Evolutionary conservation across 139 green algal species (phyloP), one percentile per base, ranked within the genome.

Genomic region (Auxenochlorella protothecoides): DNA sequence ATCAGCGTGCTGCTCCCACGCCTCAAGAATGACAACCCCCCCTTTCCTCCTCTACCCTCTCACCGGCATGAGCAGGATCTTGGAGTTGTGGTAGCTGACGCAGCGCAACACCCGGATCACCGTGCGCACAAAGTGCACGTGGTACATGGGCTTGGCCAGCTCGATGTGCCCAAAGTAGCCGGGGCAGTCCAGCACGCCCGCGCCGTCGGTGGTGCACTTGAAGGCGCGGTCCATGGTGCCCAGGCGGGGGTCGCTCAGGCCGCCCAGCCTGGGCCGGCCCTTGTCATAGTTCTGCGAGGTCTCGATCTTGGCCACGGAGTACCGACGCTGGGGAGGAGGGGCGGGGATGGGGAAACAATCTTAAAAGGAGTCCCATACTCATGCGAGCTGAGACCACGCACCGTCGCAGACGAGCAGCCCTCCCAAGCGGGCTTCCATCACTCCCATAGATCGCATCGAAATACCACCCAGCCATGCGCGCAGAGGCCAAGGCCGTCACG

Each of bases 131-230:
- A 98, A 99, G 64, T 93, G 91, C 55, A 91, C 83, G 78, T 99
- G 95, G 74, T 90, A 98, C 79, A 98, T 90, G 6, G 95, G 93
- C 76, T 95, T 90, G 15, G 92, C 92, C 53, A 99, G 86, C 77
- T 96, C 92, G 52, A 99, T 88, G 86, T 98, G 93, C 8, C 95
- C 95, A 83, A 99, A 99, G 78, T 99, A 95, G 4, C 95, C 95
- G 0, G 95, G 95, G 74, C 89, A 98, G 71, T 98, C 91, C 63
- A 87, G 79, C 27, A 85, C 70, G 62, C 82, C 78, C 12, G 78
- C 76, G 15, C 87, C 88, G 69, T 96, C 91, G 51, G 89, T 96
- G 11, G 81, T 85, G 72, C 91, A 96, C 72, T 92, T 87, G 5
- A 87, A 53, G n/a, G 80, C 80, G 10, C 84, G 78, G 77, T 97